phyloP scores from a whole-genome alignment of 371 early-diverging fungal genomes.

The Apophysomyces sp. region DNA sequence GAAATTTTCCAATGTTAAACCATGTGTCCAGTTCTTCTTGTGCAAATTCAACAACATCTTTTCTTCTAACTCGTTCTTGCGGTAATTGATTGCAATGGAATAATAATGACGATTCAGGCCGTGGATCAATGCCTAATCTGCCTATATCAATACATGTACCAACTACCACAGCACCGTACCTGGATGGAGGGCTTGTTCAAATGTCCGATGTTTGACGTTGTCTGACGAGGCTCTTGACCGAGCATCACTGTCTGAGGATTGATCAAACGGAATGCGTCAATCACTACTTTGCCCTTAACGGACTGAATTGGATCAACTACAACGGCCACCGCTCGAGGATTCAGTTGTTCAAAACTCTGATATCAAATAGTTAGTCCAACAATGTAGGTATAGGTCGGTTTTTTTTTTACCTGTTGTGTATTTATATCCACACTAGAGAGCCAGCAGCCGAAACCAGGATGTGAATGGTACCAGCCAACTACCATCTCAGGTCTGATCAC shows the following conservation, averaged over 20 bases:
- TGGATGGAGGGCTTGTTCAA: constrained; percentile 98
- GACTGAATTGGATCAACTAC: constrained; percentile 99
- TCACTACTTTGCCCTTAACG: constrained; percentile 99
- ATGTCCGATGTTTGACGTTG: constrained; percentile 99
- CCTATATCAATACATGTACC: constrained; percentile 34
- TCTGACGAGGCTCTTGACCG: constrained; percentile 98
- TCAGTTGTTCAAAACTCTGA: constrained; percentile 94
- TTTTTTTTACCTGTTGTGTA: constrained; percentile 89
- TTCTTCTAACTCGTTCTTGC: constrained; percentile 99
- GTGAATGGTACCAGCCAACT: constrained; percentile 99
- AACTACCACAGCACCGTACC: constrained; percentile 42
- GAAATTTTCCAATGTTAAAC: constrained; percentile 88
- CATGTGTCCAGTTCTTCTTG: constrained; percentile 99
- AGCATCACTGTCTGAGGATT: constrained; percentile 88
- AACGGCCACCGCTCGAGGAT: constrained; percentile 98
- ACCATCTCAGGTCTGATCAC: constrained; percentile 93
- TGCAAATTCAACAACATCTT: constrained; percentile 99
- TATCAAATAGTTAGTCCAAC: neutral
- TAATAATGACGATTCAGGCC: constrained; percentile 99
- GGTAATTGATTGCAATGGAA: constrained; percentile 98
- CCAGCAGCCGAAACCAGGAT: constrained; percentile 99
- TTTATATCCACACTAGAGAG: constrained; percentile 99
- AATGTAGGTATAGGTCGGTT: neutral
- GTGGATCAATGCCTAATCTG: constrained; percentile 89
- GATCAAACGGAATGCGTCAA: constrained; percentile 99